phyloP scores from a whole-genome alignment of 2,329 filamentous ascomycete genomes.

The Aspergillus sp. region DNA sequence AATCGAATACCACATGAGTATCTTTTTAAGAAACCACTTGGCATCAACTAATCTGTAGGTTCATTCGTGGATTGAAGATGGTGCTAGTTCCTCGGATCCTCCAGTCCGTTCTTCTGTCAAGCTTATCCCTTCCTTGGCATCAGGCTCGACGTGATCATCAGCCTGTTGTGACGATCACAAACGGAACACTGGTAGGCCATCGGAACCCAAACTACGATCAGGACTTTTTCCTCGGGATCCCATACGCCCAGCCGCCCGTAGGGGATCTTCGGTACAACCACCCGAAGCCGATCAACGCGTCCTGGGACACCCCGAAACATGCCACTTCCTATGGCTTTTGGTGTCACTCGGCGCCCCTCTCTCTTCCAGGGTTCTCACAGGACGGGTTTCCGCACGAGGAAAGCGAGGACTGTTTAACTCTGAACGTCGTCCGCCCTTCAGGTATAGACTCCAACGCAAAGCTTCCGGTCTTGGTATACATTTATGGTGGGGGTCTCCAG shows the following conservation, averaged over 20 bases:
- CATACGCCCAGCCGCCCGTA: constrained; percentile 16
- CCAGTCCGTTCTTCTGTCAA: neutral
- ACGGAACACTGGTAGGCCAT: constrained; percentile 15
- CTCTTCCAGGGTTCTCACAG: constrained; percentile 3
- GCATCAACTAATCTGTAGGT: no score
- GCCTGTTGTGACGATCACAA: neutral
- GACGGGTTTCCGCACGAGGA: constrained; percentile 5
- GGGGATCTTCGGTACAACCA: constrained; percentile 7
- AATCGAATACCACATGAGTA: no score
- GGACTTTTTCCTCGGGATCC: constrained; percentile 21
- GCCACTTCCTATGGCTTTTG: constrained; percentile 8
- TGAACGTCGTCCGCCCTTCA: constrained; percentile 21
- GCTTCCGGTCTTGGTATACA: constrained; percentile 21
- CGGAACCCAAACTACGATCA: constrained; percentile 12
- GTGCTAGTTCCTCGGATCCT: neutral
- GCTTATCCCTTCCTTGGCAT: neutral
- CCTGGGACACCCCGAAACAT: constrained; percentile 3
- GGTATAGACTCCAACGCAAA: neutral
- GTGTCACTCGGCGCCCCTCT: constrained; percentile 3
- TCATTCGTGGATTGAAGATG: neutral
- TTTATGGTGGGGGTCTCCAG: constrained; percentile 46
- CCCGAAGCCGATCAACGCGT: constrained; percentile 10
- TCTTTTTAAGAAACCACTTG: no score
- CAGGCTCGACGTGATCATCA: neutral
- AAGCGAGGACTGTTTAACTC: constrained; percentile 22